These are phyloP conservation scores for Phytopythium sindhum DNA, from an alignment of 352 stramenopile genomes.

Conservation along the genomic window DNA sequence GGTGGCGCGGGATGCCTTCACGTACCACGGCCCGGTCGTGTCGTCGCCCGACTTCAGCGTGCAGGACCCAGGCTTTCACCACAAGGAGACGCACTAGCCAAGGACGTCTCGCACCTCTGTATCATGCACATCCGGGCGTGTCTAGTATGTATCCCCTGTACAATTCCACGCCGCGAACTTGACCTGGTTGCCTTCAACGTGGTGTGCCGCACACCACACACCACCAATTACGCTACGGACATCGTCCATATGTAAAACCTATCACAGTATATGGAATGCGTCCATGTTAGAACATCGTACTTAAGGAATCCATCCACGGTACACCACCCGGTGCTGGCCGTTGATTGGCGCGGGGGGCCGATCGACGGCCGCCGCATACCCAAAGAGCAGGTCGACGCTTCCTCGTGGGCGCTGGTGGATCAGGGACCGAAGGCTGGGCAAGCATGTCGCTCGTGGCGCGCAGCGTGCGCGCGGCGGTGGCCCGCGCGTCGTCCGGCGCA, in stretches of 20 bases:
- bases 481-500: constrained; percentile 9
- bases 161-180: not conserved
- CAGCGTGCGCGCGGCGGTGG: constrained; percentile 19
- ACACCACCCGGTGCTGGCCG: not conserved
- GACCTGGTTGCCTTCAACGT: not conserved
- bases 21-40: constrained; percentile 18
- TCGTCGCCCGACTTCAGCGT: constrained; percentile 26
- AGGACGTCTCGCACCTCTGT: not conserved
- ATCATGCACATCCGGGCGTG: not conserved
- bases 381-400: too few species aligned
- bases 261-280: not conserved
- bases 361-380: not conserved
- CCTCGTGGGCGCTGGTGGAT: too few species aligned
- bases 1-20: not conserved
- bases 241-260: not conserved
- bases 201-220: not conserved
- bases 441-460: constrained; percentile 15
- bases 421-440: not conserved
- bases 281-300: not conserved
- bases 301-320: not conserved
- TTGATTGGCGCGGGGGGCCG: constrained; percentile 5
- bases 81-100: not conserved
- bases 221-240: not conserved
- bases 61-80: not conserved
- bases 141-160: not conserved